Percentiles rank a stretch among this genome's conserved stretches.
Evolutionary conservation across 176 grass and related monocot genomes (phyloP).

Genomic region (Carex parvula): DNA sequence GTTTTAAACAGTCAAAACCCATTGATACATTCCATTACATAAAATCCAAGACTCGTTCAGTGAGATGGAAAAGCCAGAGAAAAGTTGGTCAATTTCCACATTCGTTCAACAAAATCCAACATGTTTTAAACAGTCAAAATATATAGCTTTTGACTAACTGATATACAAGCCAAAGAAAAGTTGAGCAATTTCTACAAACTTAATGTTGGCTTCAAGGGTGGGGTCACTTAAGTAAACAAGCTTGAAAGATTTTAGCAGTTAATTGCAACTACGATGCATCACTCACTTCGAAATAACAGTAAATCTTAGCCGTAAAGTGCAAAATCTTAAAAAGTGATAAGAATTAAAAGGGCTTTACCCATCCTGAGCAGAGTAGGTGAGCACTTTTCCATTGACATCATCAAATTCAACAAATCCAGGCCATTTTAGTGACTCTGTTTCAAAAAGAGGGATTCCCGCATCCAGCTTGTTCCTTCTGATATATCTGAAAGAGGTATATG

Average conservation of each 20-base stretch:
- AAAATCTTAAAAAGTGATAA: background rate
- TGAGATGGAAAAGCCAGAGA: too few species aligned
- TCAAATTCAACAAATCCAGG: slow-evolving; percentile 97
- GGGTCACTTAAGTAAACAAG: background rate
- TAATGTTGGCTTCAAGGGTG: background rate
- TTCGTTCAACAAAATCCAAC: background rate
- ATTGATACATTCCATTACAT: background rate
- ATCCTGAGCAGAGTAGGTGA: slow-evolving; percentile 89
- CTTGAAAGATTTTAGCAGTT: background rate
- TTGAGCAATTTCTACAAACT: background rate
- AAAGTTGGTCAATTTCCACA: background rate
- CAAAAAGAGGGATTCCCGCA: slow-evolving; percentile 88
- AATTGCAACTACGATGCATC: background rate
- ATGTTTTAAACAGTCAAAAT: background rate
- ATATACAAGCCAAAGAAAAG: background rate
- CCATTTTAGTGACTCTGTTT: slow-evolving; percentile 87
- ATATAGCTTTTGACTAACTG: background rate
- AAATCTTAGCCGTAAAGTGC: background rate
- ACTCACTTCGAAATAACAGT: background rate
- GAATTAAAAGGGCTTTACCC: slow-evolving; percentile 41
- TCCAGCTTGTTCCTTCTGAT: slow-evolving; percentile 85
- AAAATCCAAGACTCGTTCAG: background rate
- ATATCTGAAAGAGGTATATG: slow-evolving; percentile 45
- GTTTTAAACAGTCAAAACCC: background rate
- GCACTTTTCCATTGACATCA: slow-evolving; percentile 95